A percentile compares a stretch with the other conserved stretches of the same genome.
Conservation (phyloP, 768 basidiomycete genomes). For the Kwoniella sp. region DNA sequence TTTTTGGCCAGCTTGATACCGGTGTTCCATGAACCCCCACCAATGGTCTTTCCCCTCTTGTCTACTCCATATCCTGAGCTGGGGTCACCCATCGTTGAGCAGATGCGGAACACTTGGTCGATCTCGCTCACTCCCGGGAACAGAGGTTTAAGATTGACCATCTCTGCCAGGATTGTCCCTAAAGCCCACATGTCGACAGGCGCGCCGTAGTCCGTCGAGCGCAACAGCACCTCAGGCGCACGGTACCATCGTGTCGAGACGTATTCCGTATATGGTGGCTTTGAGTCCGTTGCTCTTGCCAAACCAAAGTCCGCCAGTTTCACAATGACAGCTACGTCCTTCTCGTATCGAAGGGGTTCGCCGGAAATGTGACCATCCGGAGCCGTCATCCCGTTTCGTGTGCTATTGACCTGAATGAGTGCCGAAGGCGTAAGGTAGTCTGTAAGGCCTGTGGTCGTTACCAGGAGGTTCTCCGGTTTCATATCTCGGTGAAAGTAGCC, state of each 20-base stretch:
- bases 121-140: conserved; percentile 91
- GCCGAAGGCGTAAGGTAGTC: conserved; percentile 84
- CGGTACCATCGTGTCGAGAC: conserved; percentile 99
- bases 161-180: conserved; percentile 95
- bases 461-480: conserved; percentile 98
- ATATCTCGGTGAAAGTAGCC: conserved; percentile 99
- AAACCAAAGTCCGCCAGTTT: conserved; percentile 98
- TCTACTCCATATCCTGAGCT: conserved; percentile 75
- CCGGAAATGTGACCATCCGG: conserved; percentile 3
- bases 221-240: conserved; percentile 89
- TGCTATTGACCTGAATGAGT: conserved; percentile 52
- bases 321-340: conserved; percentile 92
- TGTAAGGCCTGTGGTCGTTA: conserved; percentile 91
- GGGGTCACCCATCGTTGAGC: conserved; percentile 90
- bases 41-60: conserved; percentile 61
- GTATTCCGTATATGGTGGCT: conserved; percentile 96
- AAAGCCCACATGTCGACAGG: conserved; percentile 99
- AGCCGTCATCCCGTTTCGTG: not conserved
- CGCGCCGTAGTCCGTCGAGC: conserved; percentile 87
- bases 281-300: conserved; percentile 78
- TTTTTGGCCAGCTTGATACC: conserved; percentile 82
- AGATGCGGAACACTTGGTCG: conserved; percentile 87
- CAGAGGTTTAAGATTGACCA: conserved; percentile 87
- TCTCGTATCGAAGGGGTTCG: conserved; percentile 55
- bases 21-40: conserved; percentile 81